Base-by-base conservation (phyloP, 2,329 filamentous ascomycete genomes). In the Nemania abortiva region DNA sequence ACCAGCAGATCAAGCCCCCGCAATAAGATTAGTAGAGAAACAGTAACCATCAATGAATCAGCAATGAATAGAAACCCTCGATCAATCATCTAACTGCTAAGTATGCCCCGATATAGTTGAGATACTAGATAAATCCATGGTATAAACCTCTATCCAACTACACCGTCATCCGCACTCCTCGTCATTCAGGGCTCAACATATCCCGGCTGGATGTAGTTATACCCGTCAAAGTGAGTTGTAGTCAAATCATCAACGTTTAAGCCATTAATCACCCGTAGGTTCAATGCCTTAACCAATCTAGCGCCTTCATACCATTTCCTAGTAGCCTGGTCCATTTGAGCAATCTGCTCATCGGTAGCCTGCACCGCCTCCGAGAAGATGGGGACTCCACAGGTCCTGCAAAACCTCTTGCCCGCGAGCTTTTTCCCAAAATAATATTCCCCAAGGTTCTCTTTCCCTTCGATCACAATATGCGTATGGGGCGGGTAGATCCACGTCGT, bases 361-460 rank as follows among this genome's bases (percentile, higher is more conserved):
- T 75, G 50, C 10, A 69, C 72, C 2, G 62, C 29, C 10, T 75
- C 65, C 68, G 83, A 83, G 53, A 76, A 77, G 49, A 87, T 24
- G n/a, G 76, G 73, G 22, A 86, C 80, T 65, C 84, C 85, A 71
- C 86, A 88, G 11, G 63, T 80, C 72, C 80, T 81, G 79, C 86
- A 88, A 69, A 87, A 87, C 1, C 74, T 74, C 79, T 86, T 87
- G 67, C 65, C 69, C 50, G 78, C 72, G 3, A 81, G 20, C 1
- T 70, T 69, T 27, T 63, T 62, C 24, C 68, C 75, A 70, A 85
- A 84, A 7, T 60, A 10, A 75, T 86, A 86, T 2, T 69, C 70
- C 3, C 71, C 73, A 5, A 85, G 77, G 68, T 84, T 80, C 29
- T 82, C 81, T 66, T 73, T 65, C 74, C 84, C 76, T 31, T 82